Conservation (phyloP, 1,139 yeast genomes). For the Protomyces gravidus region DNA sequence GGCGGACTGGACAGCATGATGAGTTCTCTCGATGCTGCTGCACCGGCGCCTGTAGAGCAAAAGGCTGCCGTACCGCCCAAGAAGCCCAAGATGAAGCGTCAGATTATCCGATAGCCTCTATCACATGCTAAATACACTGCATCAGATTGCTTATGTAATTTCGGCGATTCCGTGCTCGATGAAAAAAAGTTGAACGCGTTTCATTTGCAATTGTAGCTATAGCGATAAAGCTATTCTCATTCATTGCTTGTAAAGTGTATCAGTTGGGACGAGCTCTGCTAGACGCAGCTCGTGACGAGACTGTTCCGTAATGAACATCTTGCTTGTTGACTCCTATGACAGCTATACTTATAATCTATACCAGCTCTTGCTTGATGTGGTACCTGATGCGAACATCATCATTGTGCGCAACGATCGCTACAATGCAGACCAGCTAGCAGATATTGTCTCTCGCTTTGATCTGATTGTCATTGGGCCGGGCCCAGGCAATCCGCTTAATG, state of each 20-base stretch:
- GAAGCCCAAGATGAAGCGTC: slow-evolving; percentile 28
- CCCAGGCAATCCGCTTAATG: slow-evolving; percentile 77
- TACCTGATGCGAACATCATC: slow-evolving; percentile 52
- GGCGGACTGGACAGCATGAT: slow-evolving; percentile 30
- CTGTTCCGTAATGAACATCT: slow-evolving; percentile 35
- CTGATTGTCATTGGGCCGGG: slow-evolving; percentile 93
- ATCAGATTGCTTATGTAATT: background rate
- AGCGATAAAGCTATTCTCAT: too few relatives aligned
- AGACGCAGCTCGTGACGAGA: too few relatives aligned
- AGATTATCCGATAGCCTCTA: slow-evolving; percentile 3
- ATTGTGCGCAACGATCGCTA: slow-evolving; percentile 75
- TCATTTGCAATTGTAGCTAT: too few relatives aligned
- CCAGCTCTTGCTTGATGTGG: slow-evolving; percentile 52
- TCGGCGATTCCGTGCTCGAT: background rate
- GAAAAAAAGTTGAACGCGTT: background rate
- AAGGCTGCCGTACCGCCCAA: slow-evolving; percentile 41
- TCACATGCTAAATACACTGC: background rate
- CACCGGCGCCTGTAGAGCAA: slow-evolving; percentile 42
- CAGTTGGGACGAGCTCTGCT: too few relatives aligned
- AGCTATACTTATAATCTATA: slow-evolving; percentile 84
- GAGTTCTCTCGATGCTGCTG: slow-evolving; percentile 34
- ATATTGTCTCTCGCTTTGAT: slow-evolving; percentile 51
- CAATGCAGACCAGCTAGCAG: slow-evolving; percentile 43
- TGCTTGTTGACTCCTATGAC: slow-evolving; percentile 88
- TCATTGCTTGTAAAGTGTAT: too few relatives aligned